A percentile compares a stretch with the other conserved stretches of the same genome.
Conservation (phyloP, 306 rosid genomes). For the Senna siamea region DNA sequence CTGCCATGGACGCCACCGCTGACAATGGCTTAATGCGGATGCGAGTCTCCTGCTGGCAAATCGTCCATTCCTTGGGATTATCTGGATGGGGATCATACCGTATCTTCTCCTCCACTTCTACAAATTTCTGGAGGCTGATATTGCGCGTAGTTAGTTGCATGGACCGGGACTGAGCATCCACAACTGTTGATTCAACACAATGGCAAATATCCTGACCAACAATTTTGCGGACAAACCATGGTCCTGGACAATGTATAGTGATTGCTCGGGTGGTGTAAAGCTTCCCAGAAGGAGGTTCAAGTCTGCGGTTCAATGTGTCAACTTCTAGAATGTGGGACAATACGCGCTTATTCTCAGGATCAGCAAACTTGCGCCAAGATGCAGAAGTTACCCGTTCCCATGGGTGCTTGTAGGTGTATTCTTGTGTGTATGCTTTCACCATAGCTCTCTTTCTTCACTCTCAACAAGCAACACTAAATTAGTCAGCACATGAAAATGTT, state of each 20-base stretch:
- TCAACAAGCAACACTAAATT: slow-evolving; percentile 18
- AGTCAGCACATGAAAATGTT: neutral
- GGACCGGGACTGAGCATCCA: slow-evolving; percentile 60
- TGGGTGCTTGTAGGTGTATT: slow-evolving; percentile 85
- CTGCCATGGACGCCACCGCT: slow-evolving; percentile 77
- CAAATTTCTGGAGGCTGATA: slow-evolving; percentile 68
- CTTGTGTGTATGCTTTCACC: slow-evolving; percentile 85
- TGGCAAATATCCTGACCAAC: slow-evolving; percentile 82
- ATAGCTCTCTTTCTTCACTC: slow-evolving; percentile 40
- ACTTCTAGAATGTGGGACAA: slow-evolving; percentile 80
- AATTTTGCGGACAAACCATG: slow-evolving; percentile 69
- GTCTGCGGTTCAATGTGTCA: slow-evolving; percentile 70
- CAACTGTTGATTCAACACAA: slow-evolving; percentile 73
- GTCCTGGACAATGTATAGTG: slow-evolving; percentile 72
- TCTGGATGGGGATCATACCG: slow-evolving; percentile 75
- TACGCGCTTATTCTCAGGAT: slow-evolving; percentile 73
- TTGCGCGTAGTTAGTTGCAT: slow-evolving; percentile 69
- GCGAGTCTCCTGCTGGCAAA: slow-evolving; percentile 68
- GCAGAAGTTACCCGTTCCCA: slow-evolving; percentile 94
- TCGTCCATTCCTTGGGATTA: slow-evolving; percentile 56
- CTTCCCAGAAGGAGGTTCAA: slow-evolving; percentile 64
- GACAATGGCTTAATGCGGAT: slow-evolving; percentile 87
- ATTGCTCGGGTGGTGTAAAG: slow-evolving; percentile 77
- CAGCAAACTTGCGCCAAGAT: slow-evolving; percentile 91
- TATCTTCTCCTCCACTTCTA: slow-evolving; percentile 76